These are phyloP conservation scores for Salvia rosmarinus DNA, from an alignment of 257 asterid genomes.

Conservation along the genomic window DNA sequence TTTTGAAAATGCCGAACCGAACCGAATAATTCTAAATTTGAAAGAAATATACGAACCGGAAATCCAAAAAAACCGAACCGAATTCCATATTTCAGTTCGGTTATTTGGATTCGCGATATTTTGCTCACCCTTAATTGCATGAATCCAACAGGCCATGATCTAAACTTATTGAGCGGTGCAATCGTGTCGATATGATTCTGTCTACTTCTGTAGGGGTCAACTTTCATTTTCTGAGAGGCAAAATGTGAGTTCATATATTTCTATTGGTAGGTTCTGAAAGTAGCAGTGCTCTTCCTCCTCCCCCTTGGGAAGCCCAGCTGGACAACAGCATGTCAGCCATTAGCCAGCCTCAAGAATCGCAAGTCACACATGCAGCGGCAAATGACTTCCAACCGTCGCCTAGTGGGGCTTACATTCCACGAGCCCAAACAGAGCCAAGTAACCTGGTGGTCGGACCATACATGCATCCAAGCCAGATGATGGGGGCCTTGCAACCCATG, in stretches of 20 bases:
- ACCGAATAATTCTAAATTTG: too few species aligned
- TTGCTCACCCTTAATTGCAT: too few species aligned
- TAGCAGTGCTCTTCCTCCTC: slow-evolving; percentile 71
- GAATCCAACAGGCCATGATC: background rate
- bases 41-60: too few species aligned
- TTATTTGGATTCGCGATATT: too few species aligned
- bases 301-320: slow-evolving; percentile 89
- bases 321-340: slow-evolving; percentile 48
- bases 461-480: slow-evolving; percentile 39
- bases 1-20: too few species aligned
- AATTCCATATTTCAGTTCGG: too few species aligned
- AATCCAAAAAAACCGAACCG: too few species aligned
- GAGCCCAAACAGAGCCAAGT: slow-evolving; percentile 46
- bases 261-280: slow-evolving; percentile 52
- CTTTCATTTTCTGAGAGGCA: background rate
- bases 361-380: slow-evolving; percentile 44
- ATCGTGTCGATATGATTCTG: background rate
- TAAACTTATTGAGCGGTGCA: background rate
- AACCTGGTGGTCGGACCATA: slow-evolving; percentile 52
- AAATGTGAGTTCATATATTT: slow-evolving; percentile 22
- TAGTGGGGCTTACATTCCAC: background rate
- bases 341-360: slow-evolving; percentile 55
- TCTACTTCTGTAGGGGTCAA: background rate
- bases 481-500: slow-evolving; percentile 38
- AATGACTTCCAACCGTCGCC: slow-evolving; percentile 19